Evolutionary conservation across 805 yeast species (phyloP).

Genomic region (Suhomyces tanzawaensis): DNA sequence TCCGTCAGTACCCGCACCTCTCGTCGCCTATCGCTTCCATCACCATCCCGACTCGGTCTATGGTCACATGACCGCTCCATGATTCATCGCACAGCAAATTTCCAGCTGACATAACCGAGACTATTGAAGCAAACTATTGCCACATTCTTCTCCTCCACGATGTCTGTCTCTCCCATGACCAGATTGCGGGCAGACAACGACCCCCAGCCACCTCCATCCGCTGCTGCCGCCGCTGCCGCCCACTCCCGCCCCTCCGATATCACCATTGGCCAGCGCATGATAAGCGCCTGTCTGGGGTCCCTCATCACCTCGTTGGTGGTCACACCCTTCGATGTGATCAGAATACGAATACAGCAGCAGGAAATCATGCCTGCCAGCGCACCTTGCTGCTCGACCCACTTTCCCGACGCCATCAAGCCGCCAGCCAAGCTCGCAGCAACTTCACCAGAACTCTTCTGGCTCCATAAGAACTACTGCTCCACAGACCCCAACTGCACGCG

Average conservation of each 20-base stretch:
- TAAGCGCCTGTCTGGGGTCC: constrained; percentile 77
- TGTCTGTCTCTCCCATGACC: background rate
- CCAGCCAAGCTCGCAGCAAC: constrained; percentile 3
- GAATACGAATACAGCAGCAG: constrained; percentile 77
- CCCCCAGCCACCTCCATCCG: too few relatives aligned
- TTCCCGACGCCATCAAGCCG: constrained; percentile 3
- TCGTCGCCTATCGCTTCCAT: background rate
- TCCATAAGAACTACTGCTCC: constrained; percentile 35
- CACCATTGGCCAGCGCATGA: constrained; percentile 60
- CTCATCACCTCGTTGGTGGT: constrained; percentile 67
- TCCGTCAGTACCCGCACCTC: too few relatives aligned
- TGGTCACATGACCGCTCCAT: background rate
- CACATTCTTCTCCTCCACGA: background rate
- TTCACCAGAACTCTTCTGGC: constrained; percentile 33
- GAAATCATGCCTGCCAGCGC: constrained; percentile 44
- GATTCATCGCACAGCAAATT: constrained; percentile 5
- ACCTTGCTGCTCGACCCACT: constrained; percentile 26
- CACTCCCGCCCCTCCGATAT: constrained; percentile 25
- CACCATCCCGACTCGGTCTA: background rate
- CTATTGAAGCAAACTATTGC: background rate
- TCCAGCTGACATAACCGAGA: too few relatives aligned
- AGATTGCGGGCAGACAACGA: background rate
- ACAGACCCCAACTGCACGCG: constrained; percentile 40
- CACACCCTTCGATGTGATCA: constrained; percentile 79
- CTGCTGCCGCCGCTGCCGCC: background rate